Conservation (phyloP, 176 grass and related monocot species). For the Carex parvula region DNA sequence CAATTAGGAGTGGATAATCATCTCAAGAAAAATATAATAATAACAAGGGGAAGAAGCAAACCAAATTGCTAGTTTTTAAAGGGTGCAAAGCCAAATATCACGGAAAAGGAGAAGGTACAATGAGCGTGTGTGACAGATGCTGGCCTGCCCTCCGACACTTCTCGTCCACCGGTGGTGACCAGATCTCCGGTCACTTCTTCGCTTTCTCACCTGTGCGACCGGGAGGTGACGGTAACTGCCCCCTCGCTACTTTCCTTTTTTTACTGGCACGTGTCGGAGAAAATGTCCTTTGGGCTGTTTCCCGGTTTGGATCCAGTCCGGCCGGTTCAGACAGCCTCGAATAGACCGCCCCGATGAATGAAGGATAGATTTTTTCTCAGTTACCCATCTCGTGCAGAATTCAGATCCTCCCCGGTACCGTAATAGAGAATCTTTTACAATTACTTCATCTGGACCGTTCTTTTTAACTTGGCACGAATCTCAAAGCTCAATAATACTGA, state of each 20-base stretch:
- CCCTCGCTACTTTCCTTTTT: not conserved
- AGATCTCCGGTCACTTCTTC: not conserved
- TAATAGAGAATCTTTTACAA: too few relatives aligned
- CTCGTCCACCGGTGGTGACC: constrained; percentile 5
- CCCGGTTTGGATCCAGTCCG: constrained; percentile 14
- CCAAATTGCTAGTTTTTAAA: not conserved
- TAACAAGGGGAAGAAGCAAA: not conserved
- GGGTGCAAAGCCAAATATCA: constrained; percentile 6
- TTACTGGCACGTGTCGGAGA: constrained; percentile 5
- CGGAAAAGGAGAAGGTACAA: constrained; percentile 20
- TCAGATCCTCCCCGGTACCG: too few relatives aligned
- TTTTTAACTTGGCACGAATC: too few relatives aligned
- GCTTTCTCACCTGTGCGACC: not conserved
- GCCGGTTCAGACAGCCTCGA: constrained; percentile 32
- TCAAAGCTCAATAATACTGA: too few relatives aligned
- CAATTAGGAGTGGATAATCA: constrained; percentile 6
- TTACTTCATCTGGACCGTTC: too few relatives aligned
- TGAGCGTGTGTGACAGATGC: constrained; percentile 26
- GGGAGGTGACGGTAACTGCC: constrained; percentile 11
- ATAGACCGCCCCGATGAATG: not conserved
- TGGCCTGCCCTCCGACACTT: constrained; percentile 20
- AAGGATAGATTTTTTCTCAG: not conserved
- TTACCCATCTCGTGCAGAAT: not conserved
- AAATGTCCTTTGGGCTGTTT: constrained; percentile 11
- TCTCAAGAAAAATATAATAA: not conserved